Evolutionary conservation across 306 rosid genomes (phyloP).

Genomic region (Aeschynomene evenia): DNA sequence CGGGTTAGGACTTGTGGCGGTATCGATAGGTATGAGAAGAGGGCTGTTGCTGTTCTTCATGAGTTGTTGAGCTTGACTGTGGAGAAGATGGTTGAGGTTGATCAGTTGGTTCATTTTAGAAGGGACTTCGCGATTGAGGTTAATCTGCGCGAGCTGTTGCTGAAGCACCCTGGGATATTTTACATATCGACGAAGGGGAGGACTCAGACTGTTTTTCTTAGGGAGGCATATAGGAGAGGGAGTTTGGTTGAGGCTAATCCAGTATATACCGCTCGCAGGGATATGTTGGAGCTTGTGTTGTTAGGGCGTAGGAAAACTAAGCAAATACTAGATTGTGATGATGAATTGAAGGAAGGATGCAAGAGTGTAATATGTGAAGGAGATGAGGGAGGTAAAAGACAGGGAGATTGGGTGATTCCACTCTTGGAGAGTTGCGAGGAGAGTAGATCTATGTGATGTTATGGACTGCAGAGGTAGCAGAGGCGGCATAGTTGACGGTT

Average conservation of each 20-base stretch:
- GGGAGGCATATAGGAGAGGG: slow-evolving; percentile 65
- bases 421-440: slow-evolving; percentile 52
- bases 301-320: slow-evolving; percentile 52
- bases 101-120: slow-evolving; percentile 64
- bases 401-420: slow-evolving; percentile 65
- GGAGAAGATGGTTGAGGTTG: slow-evolving; percentile 81
- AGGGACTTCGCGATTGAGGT: slow-evolving; percentile 60
- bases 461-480: not conserved
- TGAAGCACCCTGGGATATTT: slow-evolving; percentile 69
- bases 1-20: slow-evolving; percentile 52
- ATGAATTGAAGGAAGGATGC: slow-evolving; percentile 27
- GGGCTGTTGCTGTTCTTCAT: slow-evolving; percentile 73
- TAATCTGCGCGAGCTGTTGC: slow-evolving; percentile 60
- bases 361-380: slow-evolving; percentile 21
- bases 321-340: slow-evolving; percentile 33
- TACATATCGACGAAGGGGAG: slow-evolving; percentile 71
- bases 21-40: slow-evolving; percentile 61
- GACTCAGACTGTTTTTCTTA: slow-evolving; percentile 62
- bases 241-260: slow-evolving; percentile 56
- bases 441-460: slow-evolving; percentile 18
- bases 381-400: slow-evolving; percentile 36
- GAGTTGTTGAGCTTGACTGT: slow-evolving; percentile 82
- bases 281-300: slow-evolving; percentile 64
- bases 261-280: slow-evolving; percentile 47
- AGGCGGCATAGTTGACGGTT: not conserved